A percentile compares a stretch with the other conserved stretches of the same genome.
phyloP scores from a whole-genome alignment of 2,329 filamentous ascomycete genomes.

The Nothomitra cinnamomea region DNA sequence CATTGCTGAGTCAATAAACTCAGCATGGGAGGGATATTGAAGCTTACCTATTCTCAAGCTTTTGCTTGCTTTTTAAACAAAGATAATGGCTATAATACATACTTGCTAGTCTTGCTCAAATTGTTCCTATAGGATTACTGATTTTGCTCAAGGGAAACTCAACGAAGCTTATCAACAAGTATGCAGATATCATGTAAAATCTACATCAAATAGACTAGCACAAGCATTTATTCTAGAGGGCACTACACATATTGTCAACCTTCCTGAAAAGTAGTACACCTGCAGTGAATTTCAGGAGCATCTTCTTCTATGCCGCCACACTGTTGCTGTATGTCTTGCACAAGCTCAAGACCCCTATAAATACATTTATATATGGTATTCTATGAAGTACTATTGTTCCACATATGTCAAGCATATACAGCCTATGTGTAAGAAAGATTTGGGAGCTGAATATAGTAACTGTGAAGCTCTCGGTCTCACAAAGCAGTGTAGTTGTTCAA shows the following conservation, averaged over 20 bases:
- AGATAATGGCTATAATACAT: too few relatives aligned
- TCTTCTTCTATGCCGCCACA: not conserved
- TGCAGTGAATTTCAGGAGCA: not conserved
- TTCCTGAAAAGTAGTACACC: not conserved
- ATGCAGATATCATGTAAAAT: not conserved
- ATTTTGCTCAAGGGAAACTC: not conserved
- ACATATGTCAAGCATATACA: not conserved
- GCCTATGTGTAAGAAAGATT: not conserved
- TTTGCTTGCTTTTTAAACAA: too few relatives aligned
- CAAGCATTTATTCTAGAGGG: not conserved
- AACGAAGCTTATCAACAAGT: not conserved
- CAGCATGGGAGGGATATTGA: too few relatives aligned
- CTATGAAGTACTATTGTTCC: not conserved
- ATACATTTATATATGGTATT: not conserved
- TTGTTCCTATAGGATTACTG: too few relatives aligned
- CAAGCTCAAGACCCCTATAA: not conserved
- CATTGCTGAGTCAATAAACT: too few relatives aligned
- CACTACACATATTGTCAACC: not conserved
- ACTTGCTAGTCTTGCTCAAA: too few relatives aligned
- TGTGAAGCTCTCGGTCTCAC: not conserved
- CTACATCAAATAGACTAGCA: not conserved
- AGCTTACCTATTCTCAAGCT: too few relatives aligned
- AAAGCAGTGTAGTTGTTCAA: not conserved
- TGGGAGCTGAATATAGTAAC: not conserved
- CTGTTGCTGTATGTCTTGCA: not conserved